Base-by-base conservation (phyloP, 331 rosid genomes). In the Pyrus hybrid region DNA sequence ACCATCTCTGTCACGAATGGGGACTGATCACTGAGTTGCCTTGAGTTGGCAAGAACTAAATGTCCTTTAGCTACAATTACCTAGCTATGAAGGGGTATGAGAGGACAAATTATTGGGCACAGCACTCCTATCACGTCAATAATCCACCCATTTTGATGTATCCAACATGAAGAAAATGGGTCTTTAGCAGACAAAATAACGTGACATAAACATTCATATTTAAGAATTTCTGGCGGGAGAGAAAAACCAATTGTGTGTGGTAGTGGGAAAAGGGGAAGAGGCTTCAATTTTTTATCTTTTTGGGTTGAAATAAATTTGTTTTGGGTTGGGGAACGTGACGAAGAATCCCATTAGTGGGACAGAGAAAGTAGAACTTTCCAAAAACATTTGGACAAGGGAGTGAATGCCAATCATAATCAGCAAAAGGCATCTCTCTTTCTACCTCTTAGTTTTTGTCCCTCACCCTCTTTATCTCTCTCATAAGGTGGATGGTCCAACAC, bases 341-440 rank as follows among this genome's bases (percentile, higher is more conserved):
- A 61, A 63, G 81, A 84, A 85, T 84, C 87, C 76, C 76, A 77
- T 71, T 8, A 33, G 77, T 75, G 83, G 76, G 83, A 72, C 87
- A 82, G 58, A 86, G 83, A 86, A 85, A 71, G 86, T 16, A 32
- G 79, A 86, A 86, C 83, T 81, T 89, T 91, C 95, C 97, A 89
- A 87, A 73, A 67, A 82, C 84, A 81, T 89, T 83, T 74, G 90
- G 94, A 89, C 97, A 89, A 86, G 68, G 63, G 29, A 83, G 94
- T 87, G 87, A 73, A 88, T 87, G 97, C 96, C 97, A 90, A 91
- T 91, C 89, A 91, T 91, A 74, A 76, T 80, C 83, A 86, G 81
- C 80, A 81, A 81, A 87, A 83, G 80, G 85, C 82, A 87, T 75
- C 83, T 64, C 79, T 11, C 63, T 23, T 23, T 66, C 60, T 69